These are phyloP conservation scores for Alectoria sarmentosa DNA, from an alignment of 495 filamentous ascomycete species.

Conservation along the genomic window DNA sequence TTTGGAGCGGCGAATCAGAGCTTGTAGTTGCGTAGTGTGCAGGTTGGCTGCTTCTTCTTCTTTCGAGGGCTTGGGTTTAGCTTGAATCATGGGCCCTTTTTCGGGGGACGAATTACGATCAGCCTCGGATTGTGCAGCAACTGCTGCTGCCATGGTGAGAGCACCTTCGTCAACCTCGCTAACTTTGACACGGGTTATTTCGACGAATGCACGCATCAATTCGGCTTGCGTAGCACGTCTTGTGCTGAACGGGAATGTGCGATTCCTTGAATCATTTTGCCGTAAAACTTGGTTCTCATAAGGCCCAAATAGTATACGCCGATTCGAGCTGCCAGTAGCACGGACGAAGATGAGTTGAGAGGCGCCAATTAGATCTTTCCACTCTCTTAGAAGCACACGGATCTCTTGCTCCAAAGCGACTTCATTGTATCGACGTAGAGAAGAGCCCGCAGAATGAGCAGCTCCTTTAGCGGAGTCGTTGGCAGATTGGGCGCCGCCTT, in stretches of 20 bases:
- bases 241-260: conserved; percentile 91
- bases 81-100: conserved; percentile 37
- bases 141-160: conserved; percentile 42
- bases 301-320: conserved; percentile 78
- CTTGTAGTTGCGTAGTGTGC: conserved; percentile 80
- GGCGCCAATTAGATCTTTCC: conserved; percentile 75
- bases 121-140: conserved; percentile 27
- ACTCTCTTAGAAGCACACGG: conserved; percentile 66
- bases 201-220: conserved; percentile 86
- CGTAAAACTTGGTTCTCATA: conserved; percentile 82
- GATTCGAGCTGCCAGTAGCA: conserved; percentile 78
- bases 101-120: conserved; percentile 31
- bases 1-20: conserved; percentile 85
- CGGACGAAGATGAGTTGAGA: conserved; percentile 81
- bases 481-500: conserved; percentile 89
- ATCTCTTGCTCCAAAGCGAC: conserved; percentile 78
- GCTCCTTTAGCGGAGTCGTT: conserved; percentile 86
- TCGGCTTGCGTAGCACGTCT: conserved; percentile 90
- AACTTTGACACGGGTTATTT: conserved; percentile 84
- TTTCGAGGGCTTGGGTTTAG: conserved; percentile 53
- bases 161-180: conserved; percentile 60
- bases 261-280: conserved; percentile 73
- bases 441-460: conserved; percentile 89
- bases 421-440: conserved; percentile 88
- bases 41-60: conserved; percentile 73